Conservation (phyloP, 371 early-diverging fungal genomes). For the Apophysomyces elegans region DNA sequence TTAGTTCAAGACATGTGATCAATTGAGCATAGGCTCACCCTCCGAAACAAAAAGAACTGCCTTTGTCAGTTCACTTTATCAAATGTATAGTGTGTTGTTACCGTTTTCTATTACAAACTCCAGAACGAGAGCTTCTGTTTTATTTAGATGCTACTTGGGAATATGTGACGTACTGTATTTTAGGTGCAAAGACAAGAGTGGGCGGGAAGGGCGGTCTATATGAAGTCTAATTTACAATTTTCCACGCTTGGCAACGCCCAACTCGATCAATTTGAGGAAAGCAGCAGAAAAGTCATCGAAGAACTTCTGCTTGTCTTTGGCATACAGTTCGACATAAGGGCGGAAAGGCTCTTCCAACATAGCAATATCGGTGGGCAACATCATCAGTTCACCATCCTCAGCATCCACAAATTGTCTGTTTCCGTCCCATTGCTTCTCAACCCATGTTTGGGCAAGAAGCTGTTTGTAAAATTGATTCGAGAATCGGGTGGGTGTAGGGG, state of each 20-base stretch:
- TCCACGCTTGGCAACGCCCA: conserved; percentile 68
- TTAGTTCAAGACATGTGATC: no score
- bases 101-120: no score
- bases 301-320: conserved; percentile 76
- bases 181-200: background rate
- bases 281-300: conserved; percentile 82
- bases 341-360: conserved; percentile 72
- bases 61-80: no score
- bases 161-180: no score
- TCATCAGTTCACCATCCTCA: conserved; percentile 74
- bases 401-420: conserved; percentile 77
- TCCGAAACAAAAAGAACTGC: no score
- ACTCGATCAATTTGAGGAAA: conserved; percentile 81
- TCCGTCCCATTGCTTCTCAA: conserved; percentile 74
- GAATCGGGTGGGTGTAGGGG: conserved; percentile 82
- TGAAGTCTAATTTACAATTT: conserved; percentile 37
- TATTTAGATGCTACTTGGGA: no score
- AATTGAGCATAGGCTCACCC: no score
- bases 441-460: conserved; percentile 72
- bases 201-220: background rate
- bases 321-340: conserved; percentile 77
- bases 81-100: no score
- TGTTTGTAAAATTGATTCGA: conserved; percentile 82
- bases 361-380: conserved; percentile 90
- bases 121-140: no score